Evolutionary conservation across 139 green algal species (phyloP).

Genomic region (Marvania coccoides): DNA sequence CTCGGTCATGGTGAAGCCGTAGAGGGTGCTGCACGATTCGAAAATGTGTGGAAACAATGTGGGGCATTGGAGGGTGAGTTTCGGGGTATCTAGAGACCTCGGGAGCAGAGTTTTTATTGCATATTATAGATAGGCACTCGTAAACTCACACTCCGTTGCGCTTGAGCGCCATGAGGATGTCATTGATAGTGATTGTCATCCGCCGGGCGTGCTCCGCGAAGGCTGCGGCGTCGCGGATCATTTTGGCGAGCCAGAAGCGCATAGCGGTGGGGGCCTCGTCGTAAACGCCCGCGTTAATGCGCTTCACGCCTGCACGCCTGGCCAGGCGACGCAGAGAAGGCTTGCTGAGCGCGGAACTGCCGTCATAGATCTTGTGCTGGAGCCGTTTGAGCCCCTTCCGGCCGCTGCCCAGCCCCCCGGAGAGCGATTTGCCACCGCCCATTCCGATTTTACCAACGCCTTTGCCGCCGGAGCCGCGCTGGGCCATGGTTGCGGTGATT

Average conservation of each 20-base stretch:
- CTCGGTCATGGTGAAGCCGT: constrained; percentile 2
- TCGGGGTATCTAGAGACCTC: no score
- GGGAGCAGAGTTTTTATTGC: background rate
- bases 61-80: no score
- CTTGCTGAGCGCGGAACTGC: background rate
- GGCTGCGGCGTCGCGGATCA: background rate
- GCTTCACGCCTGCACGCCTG: constrained; percentile 12
- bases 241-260: background rate
- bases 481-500: background rate
- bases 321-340: constrained; percentile 7
- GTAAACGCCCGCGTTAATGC: constrained; percentile 11
- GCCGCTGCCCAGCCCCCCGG: background rate
- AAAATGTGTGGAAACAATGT: no score
- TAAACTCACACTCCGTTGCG: constrained; percentile 2
- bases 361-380: background rate
- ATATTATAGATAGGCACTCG: background rate
- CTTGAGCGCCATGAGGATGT: constrained; percentile 17
- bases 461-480: background rate
- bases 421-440: no score
- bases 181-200: constrained; percentile 16
- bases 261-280: constrained; percentile 7
- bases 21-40: constrained; percentile 10
- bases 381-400: background rate
- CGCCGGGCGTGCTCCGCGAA: constrained; percentile 7
- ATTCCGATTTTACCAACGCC: no score